Base-by-base conservation (phyloP, 805 yeast species). In the Hanseniaspora clermontiae region DNA sequence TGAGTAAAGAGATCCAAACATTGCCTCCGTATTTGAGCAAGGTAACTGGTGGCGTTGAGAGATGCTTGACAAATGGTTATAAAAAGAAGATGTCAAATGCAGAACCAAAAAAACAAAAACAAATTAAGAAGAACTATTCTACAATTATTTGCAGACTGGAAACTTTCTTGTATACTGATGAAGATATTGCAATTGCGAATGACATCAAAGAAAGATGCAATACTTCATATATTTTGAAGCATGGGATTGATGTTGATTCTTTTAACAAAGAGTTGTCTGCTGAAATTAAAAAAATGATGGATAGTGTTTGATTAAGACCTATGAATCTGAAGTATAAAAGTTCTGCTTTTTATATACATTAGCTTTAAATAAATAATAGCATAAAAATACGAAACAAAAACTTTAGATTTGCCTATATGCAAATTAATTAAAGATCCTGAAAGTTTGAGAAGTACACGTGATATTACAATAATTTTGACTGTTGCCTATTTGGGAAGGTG, bases 1-100 rank as follows among this genome's bases (percentile, higher is more conserved):
- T 89, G 58, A 86, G 88, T 64, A 77, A 82, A 52, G 86, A 85
- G 1, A 68, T 81, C 39, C 45, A 45, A 45, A 84, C 85, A 10
- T 79, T 91, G 2, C 98, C 98, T 0, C 81, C 77, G 2, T 90
- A 87, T 64, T 71, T 93, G 59, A 74, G 74, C 55, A 82, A 84
- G 60, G 97, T 91, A 20, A 91, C 97, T 1, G 97, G 97, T 48
- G 95, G 83, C 61, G 64, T 82, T 47, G 87, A 82, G 47, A 71
- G 82, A 61, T 77, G 75, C 39, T 78, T 74, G 50, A 74, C 70
- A 63, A 68, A 70, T 59, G 69, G 67, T 43, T 65, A 72, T 60
- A 65, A 69, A 48, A 51, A 42, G 61, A 51, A 50, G 37, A 29
- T 8, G 27, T 29, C 31, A 38, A 46, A 5, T 17, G 27, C 8